Percentiles rank a stretch among this genome's conserved stretches.
These are phyloP conservation scores for Tuber indicum DNA, from an alignment of 495 filamentous ascomycete species.

Conservation along the genomic window DNA sequence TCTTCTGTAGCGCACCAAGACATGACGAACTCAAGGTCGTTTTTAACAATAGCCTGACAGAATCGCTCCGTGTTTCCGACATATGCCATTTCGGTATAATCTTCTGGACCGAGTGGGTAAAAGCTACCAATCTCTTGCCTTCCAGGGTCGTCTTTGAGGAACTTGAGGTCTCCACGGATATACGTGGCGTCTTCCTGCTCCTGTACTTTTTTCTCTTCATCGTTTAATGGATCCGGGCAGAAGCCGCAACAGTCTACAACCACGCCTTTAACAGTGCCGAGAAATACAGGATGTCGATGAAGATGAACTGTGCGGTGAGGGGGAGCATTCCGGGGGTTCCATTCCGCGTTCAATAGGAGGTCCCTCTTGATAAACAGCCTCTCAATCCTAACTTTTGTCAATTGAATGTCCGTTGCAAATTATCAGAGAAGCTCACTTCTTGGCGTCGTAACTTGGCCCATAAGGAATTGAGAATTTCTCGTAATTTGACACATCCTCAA, in stretches of 20 bases:
- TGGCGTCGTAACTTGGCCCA: constrained; percentile 60
- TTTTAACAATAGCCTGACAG: constrained; percentile 69
- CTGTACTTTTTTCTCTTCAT: constrained; percentile 61
- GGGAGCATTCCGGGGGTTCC: constrained; percentile 55
- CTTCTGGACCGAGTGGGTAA: constrained; percentile 70
- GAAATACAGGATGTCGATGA: constrained; percentile 64
- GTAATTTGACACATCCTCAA: constrained; percentile 68
- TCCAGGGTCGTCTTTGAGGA: constrained; percentile 72
- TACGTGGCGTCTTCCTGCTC: constrained; percentile 66
- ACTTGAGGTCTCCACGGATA: constrained; percentile 61
- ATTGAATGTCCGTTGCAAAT: not conserved
- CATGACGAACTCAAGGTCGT: constrained; percentile 58
- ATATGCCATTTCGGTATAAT: constrained; percentile 78
- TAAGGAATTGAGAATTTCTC: constrained; percentile 75
- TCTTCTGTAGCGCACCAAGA: constrained; percentile 60
- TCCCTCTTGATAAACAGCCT: constrained; percentile 72
- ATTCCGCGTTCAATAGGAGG: constrained; percentile 75
- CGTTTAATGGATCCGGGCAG: constrained; percentile 61
- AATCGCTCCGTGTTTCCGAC: constrained; percentile 63
- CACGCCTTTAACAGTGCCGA: constrained; percentile 61
- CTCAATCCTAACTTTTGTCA: constrained; percentile 50
- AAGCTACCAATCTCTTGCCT: constrained; percentile 67
- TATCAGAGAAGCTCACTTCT: constrained; percentile 42
- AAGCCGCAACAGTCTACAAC: constrained; percentile 71
- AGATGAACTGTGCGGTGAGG: constrained; percentile 64